Evolutionary conservation across 371 early-diverging fungal genomes (phyloP), one percentile per base, ranked within the genome.

Genomic region (Mucor sp.): DNA sequence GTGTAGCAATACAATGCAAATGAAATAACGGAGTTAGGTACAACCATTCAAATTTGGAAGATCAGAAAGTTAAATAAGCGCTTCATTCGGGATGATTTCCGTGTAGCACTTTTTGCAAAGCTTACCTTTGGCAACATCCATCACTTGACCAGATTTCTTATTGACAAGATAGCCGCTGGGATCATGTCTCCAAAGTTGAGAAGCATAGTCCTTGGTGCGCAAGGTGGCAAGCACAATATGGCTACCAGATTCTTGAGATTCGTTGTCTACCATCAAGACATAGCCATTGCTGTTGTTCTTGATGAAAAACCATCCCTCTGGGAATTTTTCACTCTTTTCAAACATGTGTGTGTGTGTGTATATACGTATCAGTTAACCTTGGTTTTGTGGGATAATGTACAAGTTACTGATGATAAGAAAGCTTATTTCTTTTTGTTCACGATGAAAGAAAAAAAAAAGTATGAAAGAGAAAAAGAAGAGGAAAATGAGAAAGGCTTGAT

Each of bases 271-370:
- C 63, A 82, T 80, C 43, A 87, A 72, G 23, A 85, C 85, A 56
- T 81, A 80, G 60, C 79, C 81, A 27, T 84, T 84, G n/a, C 74
- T 78, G 50, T 65, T 68, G 30, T 86, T 85, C 68, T 86, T 89
- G 72, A 89, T 85, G 74, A 82, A 89, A 69, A 89, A 87, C 84
- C 85, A 86, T 62, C 79, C 81, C 63, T 78, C 68, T 50, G 85
- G 84, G 71, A 84, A 86, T 44, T 67, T 69, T 62, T 66, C 70
- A 43, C 74, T 74, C 41, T 68, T 65, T 39, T 69, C 70, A 64
- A 70, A 74, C 69, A 74, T 70, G 56, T 41, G 35, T 39, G 41
- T 32, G 28, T 23, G 41, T 21, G n/a, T 47, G 41, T 41, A 47
- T 33, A 33, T 4, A 33, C 8, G 33, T 44, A 21, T 58, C 28